phyloP scores from a whole-genome alignment of 495 filamentous ascomycete genomes.

The Rostrohypoxylon terebratum region DNA sequence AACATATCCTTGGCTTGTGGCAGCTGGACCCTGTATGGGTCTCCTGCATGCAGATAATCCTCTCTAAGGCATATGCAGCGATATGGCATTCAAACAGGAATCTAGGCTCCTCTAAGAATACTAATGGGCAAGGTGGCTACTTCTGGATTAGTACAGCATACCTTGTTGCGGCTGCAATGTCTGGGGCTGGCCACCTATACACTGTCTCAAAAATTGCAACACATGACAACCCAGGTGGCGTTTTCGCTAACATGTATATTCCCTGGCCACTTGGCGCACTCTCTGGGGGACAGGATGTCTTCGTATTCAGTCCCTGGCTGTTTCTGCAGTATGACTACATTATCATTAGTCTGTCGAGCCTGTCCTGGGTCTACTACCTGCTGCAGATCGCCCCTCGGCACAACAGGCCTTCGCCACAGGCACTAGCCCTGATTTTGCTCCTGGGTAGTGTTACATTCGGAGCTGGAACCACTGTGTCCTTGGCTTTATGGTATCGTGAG shows the following conservation, averaged over 20 bases:
- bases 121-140: conserved; percentile 3
- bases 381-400: not conserved
- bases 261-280: conserved; percentile 24
- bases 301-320: conserved; percentile 36
- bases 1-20: conserved; percentile 39
- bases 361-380: conserved; percentile 33
- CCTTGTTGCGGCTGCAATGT: conserved; percentile 28
- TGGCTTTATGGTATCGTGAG: too few species aligned
- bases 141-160: conserved; percentile 34
- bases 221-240: not conserved
- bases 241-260: conserved; percentile 34
- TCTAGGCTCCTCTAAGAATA: not conserved
- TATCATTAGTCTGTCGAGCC: conserved; percentile 38
- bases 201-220: not conserved
- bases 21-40: conserved; percentile 43
- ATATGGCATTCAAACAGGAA: not conserved
- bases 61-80: not conserved
- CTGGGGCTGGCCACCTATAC: conserved; percentile 34
- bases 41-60: not conserved
- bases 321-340: conserved; percentile 45
- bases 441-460: too few species aligned
- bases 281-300: conserved; percentile 11
- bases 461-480: too few species aligned
- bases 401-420: too few species aligned
- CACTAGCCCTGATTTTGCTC: too few species aligned